Base-by-base conservation (phyloP, 345 rosid genomes). In the Reutealis trisperma region DNA sequence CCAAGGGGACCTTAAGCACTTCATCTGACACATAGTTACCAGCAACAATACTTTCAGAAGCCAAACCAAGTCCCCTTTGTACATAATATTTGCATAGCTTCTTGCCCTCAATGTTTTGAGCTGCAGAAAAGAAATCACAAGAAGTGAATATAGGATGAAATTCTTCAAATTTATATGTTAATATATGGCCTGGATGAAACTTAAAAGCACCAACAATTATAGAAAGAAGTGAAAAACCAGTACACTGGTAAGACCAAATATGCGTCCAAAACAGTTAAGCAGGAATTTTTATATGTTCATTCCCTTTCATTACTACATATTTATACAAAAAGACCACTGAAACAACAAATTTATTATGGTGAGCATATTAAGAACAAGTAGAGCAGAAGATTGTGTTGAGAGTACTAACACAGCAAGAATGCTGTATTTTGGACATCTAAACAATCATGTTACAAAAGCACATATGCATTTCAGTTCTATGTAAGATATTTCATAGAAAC, bases 21-120 rank as follows among this genome's bases (percentile, higher is more conserved):
- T 27, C 61, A 77, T 78, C 78, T 59, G 60, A 54, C 74, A 78
- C 68, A 24, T 58, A 22, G 32, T 78, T 65, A 75, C 76, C 58
- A n/a, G 30, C 37, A 16, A 21, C 13, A 16, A 25, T 63, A 64
- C 76, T 83, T 78, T 71, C 79, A n/a, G 85, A 64, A 59, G 71
- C 77, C 77, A 88, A 79, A 65, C 90, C 92, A 42, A 89, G 82
- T 75, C 87, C 91, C 77, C 75, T 85, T 70, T 83, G 90, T 70
- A 87, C 76, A 77, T 87, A 81, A 70, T 81, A 68, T 79, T 85
- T 88, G 77, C 92, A 88, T 32, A 77, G 37, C 67, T 75, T 79
- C 80, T 89, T 88, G 63, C 87, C 86, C 71, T 87, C 77, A 60
- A 75, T 81, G 16, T 84, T 81, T 70, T 85, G 82, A 52, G 85